Evolutionary conservation across 352 stramenopile species (phyloP).

Genomic region (Pythium grandisporangium): DNA sequence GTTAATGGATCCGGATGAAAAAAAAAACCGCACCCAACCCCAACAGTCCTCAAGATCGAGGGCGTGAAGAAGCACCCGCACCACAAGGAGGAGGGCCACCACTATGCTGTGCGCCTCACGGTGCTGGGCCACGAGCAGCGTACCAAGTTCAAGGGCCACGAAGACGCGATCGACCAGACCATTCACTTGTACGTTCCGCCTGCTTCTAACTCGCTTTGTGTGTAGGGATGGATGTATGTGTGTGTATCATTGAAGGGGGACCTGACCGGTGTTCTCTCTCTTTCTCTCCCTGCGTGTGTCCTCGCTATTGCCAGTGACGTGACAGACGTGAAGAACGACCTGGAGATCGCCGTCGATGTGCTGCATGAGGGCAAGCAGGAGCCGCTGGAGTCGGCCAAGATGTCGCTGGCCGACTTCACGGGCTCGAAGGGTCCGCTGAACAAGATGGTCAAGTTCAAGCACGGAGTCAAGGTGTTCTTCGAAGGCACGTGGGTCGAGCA

Average conservation of each 20-base stretch:
- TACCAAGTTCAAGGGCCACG: constrained; percentile 7
- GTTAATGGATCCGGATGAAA: not conserved
- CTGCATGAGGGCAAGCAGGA: constrained; percentile 21
- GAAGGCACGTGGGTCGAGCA: constrained; percentile 11
- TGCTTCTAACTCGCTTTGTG: not conserved
- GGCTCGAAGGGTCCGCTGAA: not conserved
- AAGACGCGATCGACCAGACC: constrained; percentile 18
- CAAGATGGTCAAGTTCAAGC: constrained; percentile 4
- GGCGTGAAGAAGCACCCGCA: constrained; percentile 1
- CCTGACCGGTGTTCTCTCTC: too few species aligned
- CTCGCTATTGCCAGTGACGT: constrained; percentile 17
- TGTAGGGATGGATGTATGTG: too few species aligned
- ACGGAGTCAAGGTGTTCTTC: constrained; percentile 8
- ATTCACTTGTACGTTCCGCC: constrained; percentile 32
- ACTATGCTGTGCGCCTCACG: constrained; percentile 4
- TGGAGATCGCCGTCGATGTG: constrained; percentile 36
- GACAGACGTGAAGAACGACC: constrained; percentile 13
- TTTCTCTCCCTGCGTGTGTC: too few species aligned
- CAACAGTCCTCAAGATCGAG: not conserved
- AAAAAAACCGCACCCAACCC: too few species aligned
- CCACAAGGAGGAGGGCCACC: constrained; percentile 2
- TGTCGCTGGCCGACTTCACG: constrained; percentile 7
- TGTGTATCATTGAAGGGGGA: constrained; percentile 5
- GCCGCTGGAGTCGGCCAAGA: not conserved
- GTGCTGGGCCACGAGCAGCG: constrained; percentile 7